Evolutionary conservation across 371 early-diverging fungal species (phyloP).

Genomic region (Saksenaea vasiformis): DNA sequence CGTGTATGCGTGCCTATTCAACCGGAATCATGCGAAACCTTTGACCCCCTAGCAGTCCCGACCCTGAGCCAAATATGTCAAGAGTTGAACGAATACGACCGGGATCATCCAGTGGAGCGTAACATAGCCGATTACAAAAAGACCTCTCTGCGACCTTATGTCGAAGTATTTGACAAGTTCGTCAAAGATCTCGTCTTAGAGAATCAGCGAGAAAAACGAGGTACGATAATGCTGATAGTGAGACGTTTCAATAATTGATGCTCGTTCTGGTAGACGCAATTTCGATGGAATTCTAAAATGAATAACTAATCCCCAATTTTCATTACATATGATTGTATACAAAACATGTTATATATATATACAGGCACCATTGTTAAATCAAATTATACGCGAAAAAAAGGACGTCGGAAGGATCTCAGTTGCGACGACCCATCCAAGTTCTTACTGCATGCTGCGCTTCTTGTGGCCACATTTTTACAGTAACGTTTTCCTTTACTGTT

Average conservation of each 20-base stretch:
- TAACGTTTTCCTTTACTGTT: no score
- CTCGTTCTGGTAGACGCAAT: background rate
- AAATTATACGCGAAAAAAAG: no score
- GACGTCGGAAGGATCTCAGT: no score
- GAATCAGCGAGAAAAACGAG: slow-evolving; percentile 37
- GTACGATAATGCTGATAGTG: slow-evolving; percentile 19
- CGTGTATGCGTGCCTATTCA: slow-evolving; percentile 92
- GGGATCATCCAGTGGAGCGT: slow-evolving; percentile 18
- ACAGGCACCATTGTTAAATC: no score
- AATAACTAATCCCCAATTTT: background rate
- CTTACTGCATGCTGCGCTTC: no score
- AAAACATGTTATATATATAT: no score
- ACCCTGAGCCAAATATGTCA: slow-evolving; percentile 64
- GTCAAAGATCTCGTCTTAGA: slow-evolving; percentile 54
- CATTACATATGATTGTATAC: background rate
- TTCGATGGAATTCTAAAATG: background rate
- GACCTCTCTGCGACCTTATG: slow-evolving; percentile 61
- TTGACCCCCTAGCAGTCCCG: slow-evolving; percentile 84
- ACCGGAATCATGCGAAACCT: slow-evolving; percentile 70
- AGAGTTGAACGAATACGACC: slow-evolving; percentile 57
- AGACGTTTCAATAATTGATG: background rate
- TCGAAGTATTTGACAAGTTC: slow-evolving; percentile 71
- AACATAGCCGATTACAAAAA: slow-evolving; percentile 57
- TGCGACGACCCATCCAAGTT: no score
- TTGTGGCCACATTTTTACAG: no score